Base-by-base conservation (phyloP, 768 basidiomycete genomes). In the Panus rudis region DNA sequence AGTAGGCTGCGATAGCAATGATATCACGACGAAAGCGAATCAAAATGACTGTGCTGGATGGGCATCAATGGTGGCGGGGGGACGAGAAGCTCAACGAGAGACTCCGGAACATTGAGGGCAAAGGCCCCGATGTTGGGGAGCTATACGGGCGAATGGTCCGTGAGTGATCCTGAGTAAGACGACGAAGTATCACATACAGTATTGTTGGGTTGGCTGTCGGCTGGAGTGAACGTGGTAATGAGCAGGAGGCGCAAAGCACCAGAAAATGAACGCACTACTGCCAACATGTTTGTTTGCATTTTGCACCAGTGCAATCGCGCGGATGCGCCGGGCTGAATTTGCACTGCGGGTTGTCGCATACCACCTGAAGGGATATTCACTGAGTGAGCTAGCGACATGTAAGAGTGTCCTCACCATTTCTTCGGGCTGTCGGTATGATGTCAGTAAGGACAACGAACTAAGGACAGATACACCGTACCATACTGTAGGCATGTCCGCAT, bases 191-290 rank as follows among this genome's bases (percentile, higher is more conserved):
- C 24, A 46, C 49, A 7, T 23, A 58, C 56, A 58, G 28, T 58
- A 55, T 26, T 58, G 56, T 45, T 58, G 48, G 26, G 56, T 49
- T 31, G 54, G 53, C 39, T 52, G 50, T 30, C 56, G 56, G 39
- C 56, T 58, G 34, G 13, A 23, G 11, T 1, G 24, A 27, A 4
- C 17, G 20, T 13, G 24, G 16, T 5, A 27, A 37, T 23, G 27
- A 6, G 21, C 16, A 42, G 27, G n/a, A 20, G 7, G 2, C 12
- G 27, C 32, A 8, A 30, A n/a, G 13, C 14, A 28, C 19, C 16
- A 30, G 17, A 30, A 13, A 20, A 12, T 4, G 6, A 27, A 49
- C 53, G 26, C 16, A 58, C 56, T 48, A 58, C 27, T 58, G 56
- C 50, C 51, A 53, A 39, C 56, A 58, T 10, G 48, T 50, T 31